Evolutionary conservation across 345 rosid genomes (phyloP), one percentile per base, ranked within the genome.

Genomic region (Lepidium aucheri): DNA sequence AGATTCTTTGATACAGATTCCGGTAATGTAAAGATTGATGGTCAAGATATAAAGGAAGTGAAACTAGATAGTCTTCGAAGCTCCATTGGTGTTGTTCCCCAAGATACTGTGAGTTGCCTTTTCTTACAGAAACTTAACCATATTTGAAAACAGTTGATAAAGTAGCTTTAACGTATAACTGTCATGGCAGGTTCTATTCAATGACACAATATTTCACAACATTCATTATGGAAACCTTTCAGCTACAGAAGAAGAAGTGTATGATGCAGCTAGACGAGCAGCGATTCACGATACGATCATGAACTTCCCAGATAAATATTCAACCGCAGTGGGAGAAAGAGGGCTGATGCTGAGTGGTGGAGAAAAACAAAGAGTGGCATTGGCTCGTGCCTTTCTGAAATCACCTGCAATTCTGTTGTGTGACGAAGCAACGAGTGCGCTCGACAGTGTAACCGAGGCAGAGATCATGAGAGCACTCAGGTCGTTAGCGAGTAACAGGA

Each of bases 271-370:
- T 60, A 77, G 81, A 15, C 89, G 47, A 51, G 96, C 99, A 15
- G 86, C 88, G 39, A 94, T 94, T 67, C 96, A 94, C 76, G 90
- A 90, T 13, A 94, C 93, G 3, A 83, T 94, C 20, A 76, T 90
- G 95, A 83, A 74, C 6, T 90, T 88, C 70, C 97, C 97, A 6
- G 85, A 82, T 33, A 85, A 86, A 67, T 94, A 94, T 74, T 84
- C 82, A 28, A 90, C 97, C 15, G 68, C 85, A 17, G 97, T 94
- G 11, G 97, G 97, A 73, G 99, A 94, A 79, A 82, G 99, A 65
- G 99, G 99, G 20, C 79, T 94, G 67, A 85, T 85, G 95, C 74
- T 94, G 77, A 94, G 97, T 66, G 97, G 99, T 50, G 97, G 99
- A 65, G 99, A 94, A 81, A 94, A 94, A 69, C 99, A 90, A 82